Evolutionary conservation across 495 filamentous ascomycete species (phyloP), one percentile per base, ranked within the genome.

Genomic region (Mytilinidion resinicola): DNA sequence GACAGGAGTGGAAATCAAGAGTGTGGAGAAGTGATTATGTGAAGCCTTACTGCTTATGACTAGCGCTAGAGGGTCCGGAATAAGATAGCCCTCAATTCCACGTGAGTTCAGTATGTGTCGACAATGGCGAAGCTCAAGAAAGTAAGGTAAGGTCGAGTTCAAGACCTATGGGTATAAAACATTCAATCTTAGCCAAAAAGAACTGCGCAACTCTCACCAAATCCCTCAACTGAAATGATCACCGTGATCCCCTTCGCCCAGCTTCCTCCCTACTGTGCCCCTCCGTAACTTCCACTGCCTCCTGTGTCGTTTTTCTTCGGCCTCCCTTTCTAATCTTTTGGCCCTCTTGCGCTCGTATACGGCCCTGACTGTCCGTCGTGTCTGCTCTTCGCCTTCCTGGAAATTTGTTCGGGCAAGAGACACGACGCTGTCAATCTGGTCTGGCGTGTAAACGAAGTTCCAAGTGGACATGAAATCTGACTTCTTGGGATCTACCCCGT

Each of bases 371-470:
- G 86, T 86, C 20, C 83, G 79, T 56, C 82, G 84, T 20, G 89
- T 85, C 72, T 85, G 83, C 42, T 87, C 86, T 54, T 80, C 77
- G 0, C 93, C 90, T 69, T 93, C 86, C 5, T 77, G 78, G 60
- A 88, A 98, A 71, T 98, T 98, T 3, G 89, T 89, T 57, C 83
- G 80, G 0, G 93, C 91, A 8, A 98, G 80, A 19, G 80, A 79
- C 9, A 95, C 85, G 0, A 92, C 86, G 20, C 80, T 78, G 53
- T 96, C 91, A 47, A 96, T 78, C 66, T 96, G 85, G 55, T 89
- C 80, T 0, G 90, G 87, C 36, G 87, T 90, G 72, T 95, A 96
- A 43, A 95, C 83, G 68, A 96, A 96, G 70, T 96, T 98, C 93
- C 93, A 97, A 1, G 93, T 98, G 63, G 83, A 88, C 72, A 96